phyloP scores from a whole-genome alignment of 805 yeast genomes.

The Pichia paraexigua region DNA sequence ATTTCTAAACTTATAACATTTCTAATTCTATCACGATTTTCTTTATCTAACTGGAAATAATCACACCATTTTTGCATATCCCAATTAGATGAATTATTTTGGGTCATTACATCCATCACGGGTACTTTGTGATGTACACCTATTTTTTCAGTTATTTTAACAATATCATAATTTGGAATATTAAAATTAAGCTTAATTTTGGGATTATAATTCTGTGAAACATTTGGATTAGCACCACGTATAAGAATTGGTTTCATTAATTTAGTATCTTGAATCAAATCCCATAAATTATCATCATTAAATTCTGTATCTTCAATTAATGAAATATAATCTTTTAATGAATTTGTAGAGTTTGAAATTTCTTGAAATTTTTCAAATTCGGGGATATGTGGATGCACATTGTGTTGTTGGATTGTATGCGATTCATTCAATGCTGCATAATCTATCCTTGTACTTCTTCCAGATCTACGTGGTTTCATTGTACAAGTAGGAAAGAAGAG shows the following conservation, averaged over 20 bases:
- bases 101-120: slow-evolving; percentile 86
- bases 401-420: slow-evolving; percentile 40
- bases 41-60: slow-evolving; percentile 43
- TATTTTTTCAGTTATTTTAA: slow-evolving; percentile 45
- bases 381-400: slow-evolving; percentile 51
- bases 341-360: not conserved
- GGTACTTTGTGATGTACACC: slow-evolving; percentile 62
- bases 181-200: slow-evolving; percentile 15
- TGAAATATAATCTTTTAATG: not conserved
- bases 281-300: slow-evolving; percentile 19
- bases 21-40: slow-evolving; percentile 53
- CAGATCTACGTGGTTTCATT: slow-evolving; percentile 7
- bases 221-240: slow-evolving; percentile 20
- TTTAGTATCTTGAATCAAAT: slow-evolving; percentile 22
- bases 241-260: slow-evolving; percentile 27
- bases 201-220: slow-evolving; percentile 8
- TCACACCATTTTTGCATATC: slow-evolving; percentile 64
- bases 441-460: slow-evolving; percentile 46
- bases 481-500: too few species aligned
- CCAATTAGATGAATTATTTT: slow-evolving; percentile 64
- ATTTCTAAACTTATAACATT: slow-evolving; percentile 82
- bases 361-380: slow-evolving; percentile 17
- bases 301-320: slow-evolving; percentile 13
- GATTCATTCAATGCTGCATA: slow-evolving; percentile 78
- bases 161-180: slow-evolving; percentile 51